Evolutionary conservation across 495 filamentous ascomycete genomes (phyloP), one percentile per base, ranked within the genome.

Genomic region (Xylaria acuta): DNA sequence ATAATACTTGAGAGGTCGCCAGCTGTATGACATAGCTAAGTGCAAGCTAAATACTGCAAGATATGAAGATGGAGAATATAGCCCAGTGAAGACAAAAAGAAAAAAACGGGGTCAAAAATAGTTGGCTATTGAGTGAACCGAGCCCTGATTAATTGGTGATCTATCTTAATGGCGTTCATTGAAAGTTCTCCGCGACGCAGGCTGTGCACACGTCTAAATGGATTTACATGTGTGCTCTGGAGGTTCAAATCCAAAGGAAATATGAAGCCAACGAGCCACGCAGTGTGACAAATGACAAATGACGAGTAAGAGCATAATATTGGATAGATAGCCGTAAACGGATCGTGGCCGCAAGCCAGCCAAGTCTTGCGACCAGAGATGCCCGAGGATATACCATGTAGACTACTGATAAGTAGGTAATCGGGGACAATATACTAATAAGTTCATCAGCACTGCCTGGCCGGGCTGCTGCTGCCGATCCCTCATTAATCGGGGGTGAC

Each of bases 401-500:
- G 5, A 49, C 20, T n/a, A 53, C n/a, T n/a, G n/a, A n/a, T n/a
- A n/a, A n/a, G n/a, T n/a, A n/a, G n/a, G n/a, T n/a, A n/a, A n/a
- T 22, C 64, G 30, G 64, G 41, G 64, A 9, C 25, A 34, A 38
- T 38, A 38, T 38, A 38, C 36, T 22, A 49, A 65, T 49, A 65
- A 49, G 60, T 40, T 67, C 45, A 30, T 27, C 30, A 53, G 47
- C 64, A 14, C 64, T 53, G 60, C 34, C 38, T 64, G 38, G 60
- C 38, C 38, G 38, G 60, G 25, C 60, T 11, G 5, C 38, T 34
- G 41, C 20, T 38, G 64, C 64, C 45, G 64, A 67, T 67, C 64
- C 30, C 32, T 67, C 64, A 51, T 67, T 22, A 51, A 45, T 51
- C 45, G 41, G 64, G 64, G 64, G 45, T 67, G 6, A 67, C 64